These are phyloP conservation scores for Trichoderma atroviride DNA, from an alignment of 2,329 filamentous ascomycete genomes.

Conservation along the genomic window DNA sequence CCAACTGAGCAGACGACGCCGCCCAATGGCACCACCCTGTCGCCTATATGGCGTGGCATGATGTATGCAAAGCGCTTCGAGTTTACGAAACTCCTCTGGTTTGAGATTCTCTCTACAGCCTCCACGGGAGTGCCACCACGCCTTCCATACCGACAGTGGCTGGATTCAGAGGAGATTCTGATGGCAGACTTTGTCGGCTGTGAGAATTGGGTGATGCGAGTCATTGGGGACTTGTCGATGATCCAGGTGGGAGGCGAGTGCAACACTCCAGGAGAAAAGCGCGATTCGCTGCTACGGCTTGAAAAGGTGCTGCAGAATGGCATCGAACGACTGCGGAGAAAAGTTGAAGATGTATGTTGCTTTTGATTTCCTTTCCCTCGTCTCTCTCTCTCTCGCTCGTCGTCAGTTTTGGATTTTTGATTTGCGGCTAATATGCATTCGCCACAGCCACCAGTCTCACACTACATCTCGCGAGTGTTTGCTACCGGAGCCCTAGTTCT, in stretches of 20 bases:
- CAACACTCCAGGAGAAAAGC: not conserved
- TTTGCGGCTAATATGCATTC: not conserved
- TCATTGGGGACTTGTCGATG: constrained; percentile 18
- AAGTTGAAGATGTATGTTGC: not conserved
- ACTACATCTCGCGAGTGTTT: constrained; percentile 17
- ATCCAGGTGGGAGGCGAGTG: not conserved
- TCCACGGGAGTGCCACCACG: constrained; percentile 4
- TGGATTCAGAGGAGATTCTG: constrained; percentile 15
- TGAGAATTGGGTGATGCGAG: constrained; percentile 20
- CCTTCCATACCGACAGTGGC: constrained; percentile 17
- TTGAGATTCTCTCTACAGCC: constrained; percentile 13
- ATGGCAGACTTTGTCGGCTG: constrained; percentile 21
- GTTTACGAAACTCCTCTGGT: constrained; percentile 18
- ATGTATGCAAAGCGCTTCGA: constrained; percentile 17
- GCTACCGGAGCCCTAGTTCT: constrained; percentile 6
- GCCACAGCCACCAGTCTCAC: constrained; percentile 5
- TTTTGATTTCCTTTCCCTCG: not conserved
- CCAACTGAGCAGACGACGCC: not conserved
- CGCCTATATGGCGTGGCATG: constrained; percentile 3
- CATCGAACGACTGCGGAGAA: not conserved
- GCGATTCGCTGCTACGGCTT: not conserved
- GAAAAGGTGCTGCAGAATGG: constrained; percentile 8
- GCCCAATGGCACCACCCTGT: not conserved
- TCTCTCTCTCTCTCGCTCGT: not conserved
- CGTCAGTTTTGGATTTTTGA: too few species aligned